Percentiles rank a stretch among this genome's conserved stretches.
Conservation (phyloP, 331 rosid species). For the Quercus phellos region DNA sequence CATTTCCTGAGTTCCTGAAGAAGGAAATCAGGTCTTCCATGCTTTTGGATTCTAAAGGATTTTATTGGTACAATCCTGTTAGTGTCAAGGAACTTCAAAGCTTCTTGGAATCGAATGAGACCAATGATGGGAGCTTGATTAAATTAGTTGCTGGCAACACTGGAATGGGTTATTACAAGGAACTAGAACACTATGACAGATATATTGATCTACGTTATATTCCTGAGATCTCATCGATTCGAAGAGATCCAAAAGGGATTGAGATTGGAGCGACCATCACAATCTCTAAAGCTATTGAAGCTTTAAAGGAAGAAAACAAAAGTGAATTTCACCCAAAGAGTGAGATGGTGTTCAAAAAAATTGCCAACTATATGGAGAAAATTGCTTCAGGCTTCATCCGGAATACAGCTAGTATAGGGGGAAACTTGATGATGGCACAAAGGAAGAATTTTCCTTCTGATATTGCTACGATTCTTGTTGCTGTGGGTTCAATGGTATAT, state of each 20-base stretch:
- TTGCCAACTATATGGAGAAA: slow-evolving; percentile 68
- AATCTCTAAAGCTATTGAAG: slow-evolving; percentile 64
- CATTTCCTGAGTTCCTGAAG: slow-evolving; percentile 68
- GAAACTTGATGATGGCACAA: slow-evolving; percentile 89
- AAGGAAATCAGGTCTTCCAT: slow-evolving; percentile 33
- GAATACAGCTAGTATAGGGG: slow-evolving; percentile 83
- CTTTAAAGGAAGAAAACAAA: slow-evolving; percentile 27
- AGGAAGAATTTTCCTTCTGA: slow-evolving; percentile 78
- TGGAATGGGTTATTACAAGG: slow-evolving; percentile 75
- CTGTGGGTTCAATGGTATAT: slow-evolving; percentile 57
- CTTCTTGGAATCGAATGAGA: slow-evolving; percentile 25
- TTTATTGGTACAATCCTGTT: slow-evolving; percentile 54
- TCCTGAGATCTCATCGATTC: slow-evolving; percentile 52
- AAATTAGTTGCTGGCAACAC: slow-evolving; percentile 78
- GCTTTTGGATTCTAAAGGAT: slow-evolving; percentile 38
- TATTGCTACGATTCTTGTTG: slow-evolving; percentile 67
- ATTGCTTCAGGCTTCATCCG: slow-evolving; percentile 64
- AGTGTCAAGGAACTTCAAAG: slow-evolving; percentile 48
- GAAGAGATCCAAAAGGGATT: slow-evolving; percentile 51
- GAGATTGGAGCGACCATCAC: slow-evolving; percentile 72
- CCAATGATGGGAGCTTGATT: slow-evolving; percentile 6
- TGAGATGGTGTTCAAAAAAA: slow-evolving; percentile 39
- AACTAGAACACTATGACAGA: slow-evolving; percentile 38
- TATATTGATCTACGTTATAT: slow-evolving; percentile 55
- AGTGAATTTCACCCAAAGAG: slow-evolving; percentile 32